These are phyloP conservation scores for Cytidiella melzeri DNA, from an alignment of 768 basidiomycete genomes.

Conservation along the genomic window DNA sequence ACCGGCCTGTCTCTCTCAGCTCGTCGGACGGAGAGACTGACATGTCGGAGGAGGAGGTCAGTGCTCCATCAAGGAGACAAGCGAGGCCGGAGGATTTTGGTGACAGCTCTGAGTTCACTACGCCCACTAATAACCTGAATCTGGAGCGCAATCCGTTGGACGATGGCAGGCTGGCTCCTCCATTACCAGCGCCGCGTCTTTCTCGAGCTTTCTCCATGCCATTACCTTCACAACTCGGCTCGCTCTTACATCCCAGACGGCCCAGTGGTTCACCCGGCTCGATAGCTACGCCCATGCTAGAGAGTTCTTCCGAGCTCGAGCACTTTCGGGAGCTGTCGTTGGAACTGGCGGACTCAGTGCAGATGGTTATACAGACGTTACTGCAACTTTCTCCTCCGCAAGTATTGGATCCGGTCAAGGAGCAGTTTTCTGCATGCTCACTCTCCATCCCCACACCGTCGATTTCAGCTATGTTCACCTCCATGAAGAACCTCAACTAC, in stretches of 20 bases:
- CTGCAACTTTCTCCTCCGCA: constrained; percentile 88
- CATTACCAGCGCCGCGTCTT: constrained; percentile 44
- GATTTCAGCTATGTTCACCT: constrained; percentile 82
- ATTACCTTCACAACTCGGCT: constrained; percentile 69
- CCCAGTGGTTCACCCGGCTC: constrained; percentile 14
- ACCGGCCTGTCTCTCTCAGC: constrained; percentile 36
- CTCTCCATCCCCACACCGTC: constrained; percentile 83
- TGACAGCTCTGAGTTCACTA: constrained; percentile 26
- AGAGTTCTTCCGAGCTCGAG: constrained; percentile 26
- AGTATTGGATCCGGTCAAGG: constrained; percentile 86
- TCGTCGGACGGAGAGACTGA: constrained; percentile 49
- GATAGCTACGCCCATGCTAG: constrained; percentile 16
- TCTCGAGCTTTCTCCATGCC: constrained; percentile 78
- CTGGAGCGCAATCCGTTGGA: constrained; percentile 28
- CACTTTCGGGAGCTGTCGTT: constrained; percentile 67
- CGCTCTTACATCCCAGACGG: constrained; percentile 65
- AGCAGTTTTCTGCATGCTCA: constrained; percentile 87
- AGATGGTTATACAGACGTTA: constrained; percentile 87
- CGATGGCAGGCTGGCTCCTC: constrained; percentile 14
- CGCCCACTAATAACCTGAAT: constrained; percentile 26
- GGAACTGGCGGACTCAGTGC: constrained; percentile 87
- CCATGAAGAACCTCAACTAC: constrained; percentile 92
- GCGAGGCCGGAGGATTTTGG: constrained; percentile 14
- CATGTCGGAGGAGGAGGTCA: constrained; percentile 39
- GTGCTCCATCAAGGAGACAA: constrained; percentile 12